Evolutionary conservation across 768 basidiomycete genomes (phyloP).

Genomic region (Boletus pseudopeckii): DNA sequence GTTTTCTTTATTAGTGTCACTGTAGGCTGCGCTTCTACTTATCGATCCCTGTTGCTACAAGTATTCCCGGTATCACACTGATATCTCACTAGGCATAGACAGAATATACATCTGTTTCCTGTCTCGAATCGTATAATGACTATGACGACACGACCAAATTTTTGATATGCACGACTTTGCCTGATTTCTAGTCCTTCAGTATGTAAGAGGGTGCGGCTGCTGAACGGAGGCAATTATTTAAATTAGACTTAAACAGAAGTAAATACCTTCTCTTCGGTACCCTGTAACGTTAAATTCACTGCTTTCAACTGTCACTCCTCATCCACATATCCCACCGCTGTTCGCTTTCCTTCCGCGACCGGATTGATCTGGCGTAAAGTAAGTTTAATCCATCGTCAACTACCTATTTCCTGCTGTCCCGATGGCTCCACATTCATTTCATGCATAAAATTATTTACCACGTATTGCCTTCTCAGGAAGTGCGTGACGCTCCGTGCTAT

Average conservation of each 20-base stretch:
- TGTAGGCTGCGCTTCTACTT: constrained; percentile 28
- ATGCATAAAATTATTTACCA: constrained; percentile 4
- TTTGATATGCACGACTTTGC: not conserved
- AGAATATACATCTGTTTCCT: constrained; percentile 15
- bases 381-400: not conserved
- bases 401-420: not conserved
- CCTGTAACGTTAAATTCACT: not conserved
- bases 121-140: not conserved
- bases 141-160: not conserved
- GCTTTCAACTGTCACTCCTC: not conserved
- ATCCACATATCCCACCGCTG: not conserved
- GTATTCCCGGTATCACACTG: constrained; percentile 28
- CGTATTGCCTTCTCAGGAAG: constrained; percentile 12
- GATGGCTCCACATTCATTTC: constrained; percentile 2
- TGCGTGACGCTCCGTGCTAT: constrained; percentile 3
- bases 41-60: constrained; percentile 29
- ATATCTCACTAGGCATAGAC: constrained; percentile 31
- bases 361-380: not conserved
- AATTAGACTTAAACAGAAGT: constrained; percentile 26
- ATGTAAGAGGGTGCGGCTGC: not conserved
- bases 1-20: constrained; percentile 27
- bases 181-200: not conserved
- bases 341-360: not conserved
- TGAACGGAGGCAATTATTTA: constrained; percentile 12
- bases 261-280: constrained; percentile 18